phyloP scores from a whole-genome alignment of 352 stramenopile genomes.

The Elongisporangium prolatum region DNA sequence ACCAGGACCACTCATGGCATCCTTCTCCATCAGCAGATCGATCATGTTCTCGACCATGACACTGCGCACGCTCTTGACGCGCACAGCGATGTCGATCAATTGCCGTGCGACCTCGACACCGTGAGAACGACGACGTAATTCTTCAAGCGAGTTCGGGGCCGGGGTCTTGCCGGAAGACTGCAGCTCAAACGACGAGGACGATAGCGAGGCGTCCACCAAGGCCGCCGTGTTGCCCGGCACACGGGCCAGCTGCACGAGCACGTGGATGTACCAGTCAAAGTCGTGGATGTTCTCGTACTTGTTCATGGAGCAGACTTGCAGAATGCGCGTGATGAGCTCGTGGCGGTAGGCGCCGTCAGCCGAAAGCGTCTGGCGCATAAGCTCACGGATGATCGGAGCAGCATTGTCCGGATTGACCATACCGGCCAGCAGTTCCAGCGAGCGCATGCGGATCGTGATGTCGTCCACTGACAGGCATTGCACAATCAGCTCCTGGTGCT shows the following conservation, averaged over 20 bases:
- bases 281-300: conserved; percentile 98
- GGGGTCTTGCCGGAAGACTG: conserved; percentile 34
- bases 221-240: conserved; percentile 73
- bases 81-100: conserved; percentile 95
- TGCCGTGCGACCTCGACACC: conserved; percentile 90
- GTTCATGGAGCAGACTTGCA: conserved; percentile 95
- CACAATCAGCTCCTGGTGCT: conserved; percentile 95
- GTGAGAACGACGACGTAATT: conserved; percentile 37
- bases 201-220: conserved; percentile 27
- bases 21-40: conserved; percentile 88
- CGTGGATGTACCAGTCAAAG: conserved; percentile 98
- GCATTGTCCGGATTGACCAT: conserved; percentile 97
- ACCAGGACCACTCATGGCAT: conserved; percentile 65
- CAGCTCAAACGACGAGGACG: conserved; percentile 19
- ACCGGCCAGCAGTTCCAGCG: conserved; percentile 93
- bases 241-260: conserved; percentile 94
- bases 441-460: conserved; percentile 97
- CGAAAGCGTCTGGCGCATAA: conserved; percentile 94
- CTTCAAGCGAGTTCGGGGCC: conserved; percentile 17
- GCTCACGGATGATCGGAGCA: conserved; percentile 93
- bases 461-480: conserved; percentile 97
- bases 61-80: conserved; percentile 93
- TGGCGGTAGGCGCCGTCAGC: conserved; percentile 94
- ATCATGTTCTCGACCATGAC: conserved; percentile 95
- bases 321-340: conserved; percentile 94